phyloP scores from a whole-genome alignment of 1,284 basidiomycete genomes.

The Cutaneotrichosporon sp. region DNA sequence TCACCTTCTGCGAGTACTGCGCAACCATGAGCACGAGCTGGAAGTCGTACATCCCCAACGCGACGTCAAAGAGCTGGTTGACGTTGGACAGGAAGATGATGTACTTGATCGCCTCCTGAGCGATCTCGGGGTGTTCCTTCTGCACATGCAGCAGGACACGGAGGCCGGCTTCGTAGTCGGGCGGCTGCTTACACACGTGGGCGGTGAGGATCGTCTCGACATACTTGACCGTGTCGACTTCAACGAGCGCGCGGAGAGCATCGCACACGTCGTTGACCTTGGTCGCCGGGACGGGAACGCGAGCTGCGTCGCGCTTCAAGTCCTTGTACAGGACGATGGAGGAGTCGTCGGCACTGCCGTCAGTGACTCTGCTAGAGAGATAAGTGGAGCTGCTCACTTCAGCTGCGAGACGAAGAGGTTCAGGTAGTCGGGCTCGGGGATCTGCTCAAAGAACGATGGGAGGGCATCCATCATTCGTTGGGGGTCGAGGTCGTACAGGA shows the following conservation, averaged over 20 bases:
- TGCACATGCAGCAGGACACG: slow-evolving; percentile 73
- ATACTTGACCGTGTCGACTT: slow-evolving; percentile 73
- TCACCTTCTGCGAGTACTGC: slow-evolving; percentile 83
- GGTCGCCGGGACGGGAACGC: slow-evolving; percentile 24
- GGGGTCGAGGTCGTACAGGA: slow-evolving; percentile 77
- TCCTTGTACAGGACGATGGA: slow-evolving; percentile 35
- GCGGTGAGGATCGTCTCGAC: slow-evolving; percentile 89
- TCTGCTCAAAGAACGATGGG: slow-evolving; percentile 72
- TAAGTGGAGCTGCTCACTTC: slow-evolving; percentile 59
- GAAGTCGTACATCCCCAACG: slow-evolving; percentile 99
- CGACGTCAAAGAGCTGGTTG: slow-evolving; percentile 86
- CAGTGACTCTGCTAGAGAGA: background rate
- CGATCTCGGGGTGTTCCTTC: slow-evolving; percentile 66
- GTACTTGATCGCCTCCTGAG: slow-evolving; percentile 96
- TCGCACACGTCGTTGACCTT: slow-evolving; percentile 76
- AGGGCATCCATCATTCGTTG: slow-evolving; percentile 67
- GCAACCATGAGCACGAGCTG: slow-evolving; percentile 92
- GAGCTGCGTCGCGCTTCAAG: slow-evolving; percentile 13
- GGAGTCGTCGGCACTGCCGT: slow-evolving; percentile 31
- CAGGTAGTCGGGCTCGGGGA: slow-evolving; percentile 85
- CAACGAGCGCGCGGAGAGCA: slow-evolving; percentile 70
- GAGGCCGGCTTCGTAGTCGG: slow-evolving; percentile 85
- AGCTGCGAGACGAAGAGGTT: slow-evolving; percentile 87
- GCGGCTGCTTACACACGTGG: slow-evolving; percentile 85
- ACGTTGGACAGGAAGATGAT: slow-evolving; percentile 97